Percentiles rank a stretch among this genome's conserved stretches.
These are phyloP conservation scores for Penicillium argentinense DNA, from an alignment of 495 filamentous ascomycete genomes.

Conservation along the genomic window DNA sequence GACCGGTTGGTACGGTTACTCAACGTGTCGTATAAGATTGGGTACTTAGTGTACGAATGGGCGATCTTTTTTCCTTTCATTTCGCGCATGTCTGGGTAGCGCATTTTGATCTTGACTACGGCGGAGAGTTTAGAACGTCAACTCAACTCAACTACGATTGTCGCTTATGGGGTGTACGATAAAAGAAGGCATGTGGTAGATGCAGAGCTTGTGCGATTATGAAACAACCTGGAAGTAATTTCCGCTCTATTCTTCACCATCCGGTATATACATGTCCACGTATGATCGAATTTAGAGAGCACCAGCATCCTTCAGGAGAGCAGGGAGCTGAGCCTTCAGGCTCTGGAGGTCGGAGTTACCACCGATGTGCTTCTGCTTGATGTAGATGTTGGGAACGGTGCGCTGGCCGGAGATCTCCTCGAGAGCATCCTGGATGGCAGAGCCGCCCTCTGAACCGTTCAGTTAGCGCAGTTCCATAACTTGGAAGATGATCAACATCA, in stretches of 20 bases:
- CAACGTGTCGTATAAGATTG: slow-evolving; percentile 62
- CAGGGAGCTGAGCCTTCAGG: slow-evolving; percentile 54
- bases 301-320: slow-evolving; percentile 63
- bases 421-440: slow-evolving; percentile 81
- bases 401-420: slow-evolving; percentile 75
- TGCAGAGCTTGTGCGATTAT: slow-evolving; percentile 4
- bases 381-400: slow-evolving; percentile 95
- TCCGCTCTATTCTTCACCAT: not conserved
- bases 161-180: not conserved
- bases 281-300: slow-evolving; percentile 49
- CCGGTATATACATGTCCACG: not conserved
- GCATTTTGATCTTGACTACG: not conserved
- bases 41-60: no score
- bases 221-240: not conserved
- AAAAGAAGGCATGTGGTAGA: not conserved
- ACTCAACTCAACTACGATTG: not conserved
- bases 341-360: slow-evolving; percentile 93
- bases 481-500: no score
- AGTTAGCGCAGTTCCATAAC: no score
- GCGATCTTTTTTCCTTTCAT: slow-evolving; percentile 3
- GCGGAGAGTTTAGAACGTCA: no score
- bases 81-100: slow-evolving; percentile 1
- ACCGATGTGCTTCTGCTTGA: slow-evolving; percentile 85
- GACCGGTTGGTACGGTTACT: slow-evolving; percentile 83
- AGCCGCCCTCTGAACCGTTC: slow-evolving; percentile 72